These are phyloP conservation scores for Athelia sp. DNA, from an alignment of 1,284 basidiomycete species.

Conservation along the genomic window DNA sequence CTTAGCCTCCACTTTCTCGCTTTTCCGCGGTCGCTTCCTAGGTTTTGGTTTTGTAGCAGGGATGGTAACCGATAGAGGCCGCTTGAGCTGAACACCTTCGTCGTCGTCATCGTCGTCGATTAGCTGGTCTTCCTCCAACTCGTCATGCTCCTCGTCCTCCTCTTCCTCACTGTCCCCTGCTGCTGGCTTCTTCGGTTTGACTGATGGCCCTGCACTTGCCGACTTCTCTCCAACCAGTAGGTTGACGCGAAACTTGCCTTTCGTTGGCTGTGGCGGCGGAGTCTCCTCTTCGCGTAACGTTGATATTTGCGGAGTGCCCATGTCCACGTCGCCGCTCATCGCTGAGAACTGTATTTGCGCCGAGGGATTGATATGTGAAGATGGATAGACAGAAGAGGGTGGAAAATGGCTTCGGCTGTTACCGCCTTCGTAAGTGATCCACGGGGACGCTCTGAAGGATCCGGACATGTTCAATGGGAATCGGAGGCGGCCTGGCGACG, in stretches of 20 bases:
- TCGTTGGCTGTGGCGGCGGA: constrained; percentile 46
- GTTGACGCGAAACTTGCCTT: constrained; percentile 46
- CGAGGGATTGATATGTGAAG: not conserved
- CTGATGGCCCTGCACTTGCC: constrained; percentile 25
- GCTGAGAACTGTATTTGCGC: not conserved
- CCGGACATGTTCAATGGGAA: no score
- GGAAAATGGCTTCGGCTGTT: no score
- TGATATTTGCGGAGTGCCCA: constrained; percentile 77
- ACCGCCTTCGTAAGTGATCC: no score
- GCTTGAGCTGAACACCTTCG: constrained; percentile 27
- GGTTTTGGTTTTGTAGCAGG: constrained; percentile 41
- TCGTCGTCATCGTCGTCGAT: constrained; percentile 74
- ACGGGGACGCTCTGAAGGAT: no score
- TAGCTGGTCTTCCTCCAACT: constrained; percentile 74
- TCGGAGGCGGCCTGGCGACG: no score
- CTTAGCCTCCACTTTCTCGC: constrained; percentile 18
- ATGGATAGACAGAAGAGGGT: constrained; percentile 14
- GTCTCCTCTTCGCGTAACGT: constrained; percentile 65
- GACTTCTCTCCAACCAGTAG: constrained; percentile 43
- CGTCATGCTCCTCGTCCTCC: constrained; percentile 42
- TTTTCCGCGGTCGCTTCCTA: constrained; percentile 28
- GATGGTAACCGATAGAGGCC: constrained; percentile 20
- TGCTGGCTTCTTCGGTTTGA: constrained; percentile 19
- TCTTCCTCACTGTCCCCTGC: constrained; percentile 23
- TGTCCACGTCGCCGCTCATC: constrained; percentile 54